phyloP scores from a whole-genome alignment of 2,329 filamentous ascomycete genomes.

The Trichophyton rubrum region DNA sequence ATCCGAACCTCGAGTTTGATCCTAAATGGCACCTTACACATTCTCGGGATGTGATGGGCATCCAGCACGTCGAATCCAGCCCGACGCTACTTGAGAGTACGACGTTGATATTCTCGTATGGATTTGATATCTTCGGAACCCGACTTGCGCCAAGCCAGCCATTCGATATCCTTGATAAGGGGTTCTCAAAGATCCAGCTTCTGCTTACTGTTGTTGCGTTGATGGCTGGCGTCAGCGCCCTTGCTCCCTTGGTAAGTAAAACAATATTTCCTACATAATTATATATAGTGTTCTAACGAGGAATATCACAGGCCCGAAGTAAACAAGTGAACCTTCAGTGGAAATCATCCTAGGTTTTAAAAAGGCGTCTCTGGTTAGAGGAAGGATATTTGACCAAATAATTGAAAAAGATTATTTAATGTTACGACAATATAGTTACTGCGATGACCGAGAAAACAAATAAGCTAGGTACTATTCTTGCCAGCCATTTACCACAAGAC shows the following conservation, averaged over 20 bases:
- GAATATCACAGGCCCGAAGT: constrained; percentile 30
- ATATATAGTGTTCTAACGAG: background rate
- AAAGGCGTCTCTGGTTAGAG: background rate
- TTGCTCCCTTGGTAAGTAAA: constrained; percentile 69
- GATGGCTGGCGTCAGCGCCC: constrained; percentile 58
- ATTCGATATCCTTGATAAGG: constrained; percentile 86
- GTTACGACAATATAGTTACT: background rate
- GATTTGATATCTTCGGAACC: constrained; percentile 78
- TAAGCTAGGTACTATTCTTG: background rate
- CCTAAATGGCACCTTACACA: constrained; percentile 71
- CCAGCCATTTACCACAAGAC: background rate
- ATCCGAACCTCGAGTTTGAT: constrained; percentile 68
- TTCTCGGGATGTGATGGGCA: constrained; percentile 64
- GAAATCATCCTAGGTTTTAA: constrained; percentile 7
- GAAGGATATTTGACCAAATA: background rate
- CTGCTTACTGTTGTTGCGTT: constrained; percentile 72
- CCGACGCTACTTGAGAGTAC: constrained; percentile 85
- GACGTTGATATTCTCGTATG: constrained; percentile 76
- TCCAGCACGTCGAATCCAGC: constrained; percentile 58
- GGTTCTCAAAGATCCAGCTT: constrained; percentile 83
- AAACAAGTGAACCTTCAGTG: constrained; percentile 37
- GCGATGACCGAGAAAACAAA: background rate
- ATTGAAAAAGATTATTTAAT: background rate
- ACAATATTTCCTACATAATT: background rate
- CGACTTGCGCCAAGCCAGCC: constrained; percentile 73